phyloP scores from a whole-genome alignment of 2,329 filamentous ascomycete species.

The Passalora sequoiae region DNA sequence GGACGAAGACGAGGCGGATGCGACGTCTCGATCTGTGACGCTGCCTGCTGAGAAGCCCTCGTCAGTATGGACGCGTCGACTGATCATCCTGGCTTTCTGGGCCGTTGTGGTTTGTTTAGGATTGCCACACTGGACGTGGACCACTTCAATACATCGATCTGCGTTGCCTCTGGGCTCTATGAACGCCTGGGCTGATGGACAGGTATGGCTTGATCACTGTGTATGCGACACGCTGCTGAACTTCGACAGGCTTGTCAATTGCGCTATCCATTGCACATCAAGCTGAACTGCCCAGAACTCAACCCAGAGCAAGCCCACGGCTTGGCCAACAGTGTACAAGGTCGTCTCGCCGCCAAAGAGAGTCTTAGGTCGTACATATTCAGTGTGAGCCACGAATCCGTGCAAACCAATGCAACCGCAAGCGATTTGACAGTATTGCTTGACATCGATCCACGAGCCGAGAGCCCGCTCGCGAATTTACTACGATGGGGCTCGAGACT shows the following conservation, averaged over 20 bases:
- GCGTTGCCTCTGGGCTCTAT: constrained; percentile 77
- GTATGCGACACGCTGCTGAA: constrained; percentile 1
- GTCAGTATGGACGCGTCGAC: constrained; percentile 63
- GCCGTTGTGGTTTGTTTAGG: constrained; percentile 75
- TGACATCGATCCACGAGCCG: constrained; percentile 53
- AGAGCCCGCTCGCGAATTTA: constrained; percentile 55
- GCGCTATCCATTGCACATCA: constrained; percentile 79
- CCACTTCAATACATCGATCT: constrained; percentile 86
- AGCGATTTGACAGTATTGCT: constrained; percentile 65
- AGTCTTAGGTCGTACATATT: constrained; percentile 82
- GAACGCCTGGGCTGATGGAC: constrained; percentile 86
- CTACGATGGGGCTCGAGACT: constrained; percentile 66
- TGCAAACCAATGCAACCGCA: constrained; percentile 33
- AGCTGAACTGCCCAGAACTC: constrained; percentile 64
- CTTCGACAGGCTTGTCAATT: constrained; percentile 70
- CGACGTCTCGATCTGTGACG: background rate
- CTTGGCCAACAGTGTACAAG: constrained; percentile 74
- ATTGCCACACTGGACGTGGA: constrained; percentile 92
- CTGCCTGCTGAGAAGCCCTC: constrained; percentile 69
- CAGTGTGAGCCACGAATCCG: constrained; percentile 46
- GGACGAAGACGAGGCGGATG: background rate
- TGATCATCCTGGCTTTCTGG: constrained; percentile 87
- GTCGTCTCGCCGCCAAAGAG: constrained; percentile 78
- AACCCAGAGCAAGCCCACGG: constrained; percentile 63
- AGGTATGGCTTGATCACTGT: no score